These are phyloP conservation scores for Misopates orontium DNA, from an alignment of 257 asterid species.

Conservation along the genomic window DNA sequence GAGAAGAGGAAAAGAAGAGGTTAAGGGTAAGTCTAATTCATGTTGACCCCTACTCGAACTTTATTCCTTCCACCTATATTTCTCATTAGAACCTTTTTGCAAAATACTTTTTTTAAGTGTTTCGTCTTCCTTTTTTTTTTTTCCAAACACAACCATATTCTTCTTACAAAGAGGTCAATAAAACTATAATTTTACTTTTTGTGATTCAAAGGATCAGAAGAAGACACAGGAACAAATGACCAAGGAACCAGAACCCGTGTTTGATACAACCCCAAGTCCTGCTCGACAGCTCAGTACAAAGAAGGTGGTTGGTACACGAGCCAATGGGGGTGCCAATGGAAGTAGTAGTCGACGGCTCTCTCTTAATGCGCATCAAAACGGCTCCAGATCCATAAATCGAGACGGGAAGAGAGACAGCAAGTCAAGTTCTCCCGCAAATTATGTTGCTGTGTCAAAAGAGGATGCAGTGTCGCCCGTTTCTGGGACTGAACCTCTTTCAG, in stretches of 20 bases:
- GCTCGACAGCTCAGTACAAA: slow-evolving; percentile 65
- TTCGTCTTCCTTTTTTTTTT: no score
- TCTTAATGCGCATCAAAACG: slow-evolving; percentile 77
- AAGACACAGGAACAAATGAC: slow-evolving; percentile 64
- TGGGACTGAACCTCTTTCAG: slow-evolving; percentile 41
- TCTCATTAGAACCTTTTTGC: no score
- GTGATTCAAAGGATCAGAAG: slow-evolving; percentile 62
- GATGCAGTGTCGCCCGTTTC: slow-evolving; percentile 42
- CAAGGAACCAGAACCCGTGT: slow-evolving; percentile 65
- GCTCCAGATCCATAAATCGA: slow-evolving; percentile 67
- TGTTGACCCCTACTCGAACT: no score
- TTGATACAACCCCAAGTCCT: slow-evolving; percentile 87
- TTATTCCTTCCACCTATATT: no score
- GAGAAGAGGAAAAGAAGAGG: slow-evolving; percentile 99
- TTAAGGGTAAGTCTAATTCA: slow-evolving; percentile 64
- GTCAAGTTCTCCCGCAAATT: slow-evolving; percentile 71
- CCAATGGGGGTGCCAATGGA: slow-evolving; percentile 76
- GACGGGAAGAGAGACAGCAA: slow-evolving; percentile 76
- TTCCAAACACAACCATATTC: no score
- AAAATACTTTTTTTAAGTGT: no score
- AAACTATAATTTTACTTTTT: slow-evolving; percentile 12
- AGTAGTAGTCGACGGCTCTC: slow-evolving; percentile 72
- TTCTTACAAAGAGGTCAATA: not conserved
- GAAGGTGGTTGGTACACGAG: slow-evolving; percentile 68
- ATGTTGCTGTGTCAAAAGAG: slow-evolving; percentile 71